These are phyloP conservation scores for Geranium rotundifolium DNA, from an alignment of 345 rosid genomes.

Conservation along the genomic window DNA sequence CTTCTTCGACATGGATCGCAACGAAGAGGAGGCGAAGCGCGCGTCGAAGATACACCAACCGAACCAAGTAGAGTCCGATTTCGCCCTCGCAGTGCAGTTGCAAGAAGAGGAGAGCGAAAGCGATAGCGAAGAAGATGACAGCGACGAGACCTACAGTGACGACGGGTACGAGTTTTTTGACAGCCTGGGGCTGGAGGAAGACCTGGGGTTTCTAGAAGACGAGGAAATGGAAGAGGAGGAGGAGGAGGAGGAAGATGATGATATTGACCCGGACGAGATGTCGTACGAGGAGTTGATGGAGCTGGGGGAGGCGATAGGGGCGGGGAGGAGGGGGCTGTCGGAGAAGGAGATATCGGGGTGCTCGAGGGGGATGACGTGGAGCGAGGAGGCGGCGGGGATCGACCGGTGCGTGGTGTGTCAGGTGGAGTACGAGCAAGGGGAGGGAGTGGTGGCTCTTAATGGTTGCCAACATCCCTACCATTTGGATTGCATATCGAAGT, in stretches of 20 bases:
- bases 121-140: constrained; percentile 7
- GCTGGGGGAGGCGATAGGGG: constrained; percentile 54
- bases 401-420: constrained; percentile 78
- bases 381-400: constrained; percentile 14
- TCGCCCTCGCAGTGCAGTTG: constrained; percentile 24
- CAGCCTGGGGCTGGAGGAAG: constrained; percentile 24
- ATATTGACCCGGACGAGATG: constrained; percentile 53
- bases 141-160: constrained; percentile 6
- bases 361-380: constrained; percentile 15
- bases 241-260: constrained; percentile 41
- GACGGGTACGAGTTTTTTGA: constrained; percentile 40
- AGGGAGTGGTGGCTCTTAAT: constrained; percentile 30
- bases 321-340: constrained; percentile 45
- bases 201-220: constrained; percentile 32
- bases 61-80: constrained; percentile 30
- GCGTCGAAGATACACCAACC: background rate
- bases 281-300: constrained; percentile 67
- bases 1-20: too few species aligned
- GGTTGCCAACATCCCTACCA: constrained; percentile 60
- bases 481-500: constrained; percentile 43
- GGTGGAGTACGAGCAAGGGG: constrained; percentile 55
- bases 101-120: constrained; percentile 23
- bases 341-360: constrained; percentile 28
- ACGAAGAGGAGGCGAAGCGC: too few species aligned
- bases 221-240: constrained; percentile 30